Evolutionary conservation across 192 early-diverging fungal genomes (phyloP).

Genomic region (Coemansia sp.): DNA sequence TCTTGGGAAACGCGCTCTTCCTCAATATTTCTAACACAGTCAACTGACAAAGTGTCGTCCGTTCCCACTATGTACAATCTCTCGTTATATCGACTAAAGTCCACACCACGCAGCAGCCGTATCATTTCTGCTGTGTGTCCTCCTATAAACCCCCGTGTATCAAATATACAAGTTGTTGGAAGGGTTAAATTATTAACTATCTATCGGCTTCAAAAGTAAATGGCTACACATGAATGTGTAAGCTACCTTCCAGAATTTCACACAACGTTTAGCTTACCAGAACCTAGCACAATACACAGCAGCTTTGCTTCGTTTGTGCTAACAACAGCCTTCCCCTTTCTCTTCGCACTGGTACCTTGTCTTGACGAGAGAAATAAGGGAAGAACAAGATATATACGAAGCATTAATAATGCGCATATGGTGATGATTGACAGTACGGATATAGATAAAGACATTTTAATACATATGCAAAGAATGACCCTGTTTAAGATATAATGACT

Average conservation of each 20-base stretch:
- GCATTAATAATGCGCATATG: constrained; percentile 11
- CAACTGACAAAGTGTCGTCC: constrained; percentile 62
- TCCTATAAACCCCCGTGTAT: constrained; percentile 47
- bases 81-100: constrained; percentile 59
- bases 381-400: constrained; percentile 42
- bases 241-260: not conserved
- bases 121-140: constrained; percentile 95
- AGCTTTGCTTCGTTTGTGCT: constrained; percentile 12
- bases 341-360: constrained; percentile 4
- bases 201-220: no score
- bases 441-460: not conserved
- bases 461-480: not conserved
- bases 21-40: constrained; percentile 59
- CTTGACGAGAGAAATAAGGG: constrained; percentile 21
- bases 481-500: no score
- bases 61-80: constrained; percentile 75
- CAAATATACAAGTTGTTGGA: constrained; percentile 17
- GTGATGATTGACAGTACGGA: not conserved
- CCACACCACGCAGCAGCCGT: constrained; percentile 64
- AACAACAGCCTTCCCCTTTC: constrained; percentile 29
- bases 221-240: no score
- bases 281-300: constrained; percentile 48
- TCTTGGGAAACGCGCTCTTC: constrained; percentile 3
- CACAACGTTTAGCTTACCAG: constrained; percentile 9
- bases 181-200: no score